Evolutionary conservation across 73 alveolate species (phyloP).

Genomic region (Paraurostyla sp.): DNA sequence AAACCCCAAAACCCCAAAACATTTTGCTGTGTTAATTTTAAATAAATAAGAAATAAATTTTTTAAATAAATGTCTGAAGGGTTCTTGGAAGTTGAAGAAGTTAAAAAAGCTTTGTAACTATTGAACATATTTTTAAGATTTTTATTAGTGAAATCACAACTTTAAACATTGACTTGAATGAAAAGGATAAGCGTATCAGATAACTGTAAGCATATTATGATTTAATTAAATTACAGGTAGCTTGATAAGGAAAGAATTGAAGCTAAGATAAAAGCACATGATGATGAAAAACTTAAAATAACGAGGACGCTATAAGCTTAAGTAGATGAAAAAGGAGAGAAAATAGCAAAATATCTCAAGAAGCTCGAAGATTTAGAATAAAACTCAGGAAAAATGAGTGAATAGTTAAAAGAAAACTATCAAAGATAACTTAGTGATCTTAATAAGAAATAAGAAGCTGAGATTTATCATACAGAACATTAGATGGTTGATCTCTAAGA

Average conservation of each 20-base stretch:
- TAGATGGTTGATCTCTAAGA: constrained; percentile 22
- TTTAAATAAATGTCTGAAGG: constrained; percentile 8
- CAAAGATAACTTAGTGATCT: constrained; percentile 33
- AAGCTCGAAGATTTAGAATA: constrained; percentile 48
- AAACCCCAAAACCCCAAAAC: too few relatives aligned
- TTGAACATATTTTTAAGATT: background rate
- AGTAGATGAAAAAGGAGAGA: constrained; percentile 39
- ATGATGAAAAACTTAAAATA: constrained; percentile 30
- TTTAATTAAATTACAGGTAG: background rate
- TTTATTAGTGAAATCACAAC: constrained; percentile 42
- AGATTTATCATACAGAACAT: constrained; percentile 32
- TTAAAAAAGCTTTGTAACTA: constrained; percentile 32
- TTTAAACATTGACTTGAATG: constrained; percentile 49
- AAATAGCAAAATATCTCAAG: constrained; percentile 23
- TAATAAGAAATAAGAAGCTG: constrained; percentile 42
- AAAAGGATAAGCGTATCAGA: constrained; percentile 17
- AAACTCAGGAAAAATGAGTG: constrained; percentile 33
- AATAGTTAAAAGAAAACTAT: constrained; percentile 18
- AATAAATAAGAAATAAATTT: background rate
- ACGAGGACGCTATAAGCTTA: constrained; percentile 24
- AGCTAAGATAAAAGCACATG: constrained; percentile 34
- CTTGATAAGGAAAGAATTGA: constrained; percentile 29
- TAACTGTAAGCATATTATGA: constrained; percentile 4
- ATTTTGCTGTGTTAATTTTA: background rate
- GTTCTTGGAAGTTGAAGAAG: constrained; percentile 25